Conservation (phyloP, 2,329 filamentous ascomycete genomes). For the Phoma sp. region DNA sequence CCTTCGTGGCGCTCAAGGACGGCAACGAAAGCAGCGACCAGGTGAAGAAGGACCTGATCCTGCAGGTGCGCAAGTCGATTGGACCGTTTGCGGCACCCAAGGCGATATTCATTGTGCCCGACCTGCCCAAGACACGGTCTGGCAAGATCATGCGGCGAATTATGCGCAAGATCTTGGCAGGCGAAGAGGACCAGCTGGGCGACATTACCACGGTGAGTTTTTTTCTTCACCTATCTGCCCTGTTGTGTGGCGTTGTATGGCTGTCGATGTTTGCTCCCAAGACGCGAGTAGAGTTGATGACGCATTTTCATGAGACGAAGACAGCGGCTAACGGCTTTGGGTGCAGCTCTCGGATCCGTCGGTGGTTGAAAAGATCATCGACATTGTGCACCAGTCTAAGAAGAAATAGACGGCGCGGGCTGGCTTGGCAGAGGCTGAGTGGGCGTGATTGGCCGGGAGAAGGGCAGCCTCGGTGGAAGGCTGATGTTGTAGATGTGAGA, state of each 20-base stretch:
- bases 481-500: not conserved
- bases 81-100: conserved; percentile 97
- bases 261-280: conserved; percentile 8
- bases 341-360: conserved; percentile 82
- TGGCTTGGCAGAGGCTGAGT: conserved; percentile 4
- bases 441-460: conserved; percentile 7
- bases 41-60: conserved; percentile 88
- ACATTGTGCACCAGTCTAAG: conserved; percentile 71
- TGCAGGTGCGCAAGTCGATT: conserved; percentile 96
- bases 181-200: conserved; percentile 95
- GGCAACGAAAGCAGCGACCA: conserved; percentile 76
- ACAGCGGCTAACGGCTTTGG: conserved; percentile 33
- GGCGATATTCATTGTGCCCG: conserved; percentile 86
- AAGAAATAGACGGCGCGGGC: conserved; percentile 46
- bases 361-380: conserved; percentile 89
- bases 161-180: conserved; percentile 93
- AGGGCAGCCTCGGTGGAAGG: not conserved
- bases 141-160: conserved; percentile 99
- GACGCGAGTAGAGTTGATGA: conserved; percentile 25
- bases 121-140: conserved; percentile 94
- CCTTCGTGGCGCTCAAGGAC: conserved; percentile 92
- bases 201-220: conserved; percentile 83
- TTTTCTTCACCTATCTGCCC: conserved; percentile 7
- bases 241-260: not conserved
- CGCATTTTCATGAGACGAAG: conserved; percentile 30